Conservation (phyloP, 148 eudicot genomes). For the Rhododendron simsii region DNA sequence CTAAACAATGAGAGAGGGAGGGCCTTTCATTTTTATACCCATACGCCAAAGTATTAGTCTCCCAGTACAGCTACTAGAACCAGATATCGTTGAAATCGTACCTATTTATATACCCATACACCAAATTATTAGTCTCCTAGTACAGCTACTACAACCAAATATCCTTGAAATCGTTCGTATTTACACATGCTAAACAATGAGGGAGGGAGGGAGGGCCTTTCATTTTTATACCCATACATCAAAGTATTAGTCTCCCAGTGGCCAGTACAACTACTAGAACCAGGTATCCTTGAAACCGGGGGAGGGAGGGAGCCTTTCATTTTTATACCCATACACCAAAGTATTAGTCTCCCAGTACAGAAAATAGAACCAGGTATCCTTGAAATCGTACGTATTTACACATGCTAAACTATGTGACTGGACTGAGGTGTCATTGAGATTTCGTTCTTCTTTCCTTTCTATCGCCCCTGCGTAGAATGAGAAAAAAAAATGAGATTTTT, state of each 20-base stretch:
- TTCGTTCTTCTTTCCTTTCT: background rate
- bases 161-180: background rate
- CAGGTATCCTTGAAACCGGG: background rate
- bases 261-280: background rate
- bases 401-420: background rate
- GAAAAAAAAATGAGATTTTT: background rate
- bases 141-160: background rate
- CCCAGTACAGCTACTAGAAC: background rate
- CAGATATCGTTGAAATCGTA: background rate
- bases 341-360: background rate
- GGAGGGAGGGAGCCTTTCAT: too few species aligned
- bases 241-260: background rate
- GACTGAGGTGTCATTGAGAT: background rate
- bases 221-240: background rate
- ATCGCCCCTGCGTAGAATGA: background rate
- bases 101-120: too few species aligned
- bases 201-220: too few species aligned
- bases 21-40: background rate
- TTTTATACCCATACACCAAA: background rate
- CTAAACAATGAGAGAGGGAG: background rate
- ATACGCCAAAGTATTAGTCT: background rate
- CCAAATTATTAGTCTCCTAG: too few species aligned
- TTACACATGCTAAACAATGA: background rate
- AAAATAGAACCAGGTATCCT: background rate
- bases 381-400: background rate